Base-by-base conservation (phyloP, 2,329 filamentous ascomycete species). In the Curvularia sp. region DNA sequence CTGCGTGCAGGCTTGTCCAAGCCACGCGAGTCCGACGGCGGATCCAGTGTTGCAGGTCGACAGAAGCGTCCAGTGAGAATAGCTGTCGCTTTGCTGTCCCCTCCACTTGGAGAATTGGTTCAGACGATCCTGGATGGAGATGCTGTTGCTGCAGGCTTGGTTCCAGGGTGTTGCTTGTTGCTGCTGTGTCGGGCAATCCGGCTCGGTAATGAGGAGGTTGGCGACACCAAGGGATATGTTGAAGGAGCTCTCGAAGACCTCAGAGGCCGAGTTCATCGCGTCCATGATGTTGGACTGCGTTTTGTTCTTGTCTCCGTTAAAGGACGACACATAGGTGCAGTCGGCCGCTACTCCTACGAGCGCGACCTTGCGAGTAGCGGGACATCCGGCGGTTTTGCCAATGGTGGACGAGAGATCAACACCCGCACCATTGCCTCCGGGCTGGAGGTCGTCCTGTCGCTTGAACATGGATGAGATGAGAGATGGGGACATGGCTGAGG, bases 11-110 rank as follows among this genome's bases (percentile, higher is more conserved):
- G 93, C 86, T 77, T 96, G 92, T 47, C 94, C 93, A 30, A 97
- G 83, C 94, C 95, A 99, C 9, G 94, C 92, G 38, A 98, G 83
- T 2, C 94, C 94, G 48, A 99, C 94, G 55, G 95, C 93, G 30
- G 89, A 86, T 49, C 87, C 89, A 0, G 92, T 96, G 65, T 87
- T 86, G 76, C 93, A 97, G 15, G 86, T 92, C 53, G 88, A 93
- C 71, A 97, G 82, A 28, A 97, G 82, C 3, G 91, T 96, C 94
- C 94, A 99, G 78, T 96, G 96, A 15, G 93, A 93, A 77, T 97
- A 97, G 50, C 78, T 83, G 76, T 99, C 95, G 3, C 82, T 78
- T 64, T 87, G 88, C 46, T 87, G 81, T 13, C 93, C 92, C 64
- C 95, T 87, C 95, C 95, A 99, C 47, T 83, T 79, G 1, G 93